Base-by-base conservation (phyloP, 164 flowering plant genomes). In the Magnolia kwangsiensis region DNA sequence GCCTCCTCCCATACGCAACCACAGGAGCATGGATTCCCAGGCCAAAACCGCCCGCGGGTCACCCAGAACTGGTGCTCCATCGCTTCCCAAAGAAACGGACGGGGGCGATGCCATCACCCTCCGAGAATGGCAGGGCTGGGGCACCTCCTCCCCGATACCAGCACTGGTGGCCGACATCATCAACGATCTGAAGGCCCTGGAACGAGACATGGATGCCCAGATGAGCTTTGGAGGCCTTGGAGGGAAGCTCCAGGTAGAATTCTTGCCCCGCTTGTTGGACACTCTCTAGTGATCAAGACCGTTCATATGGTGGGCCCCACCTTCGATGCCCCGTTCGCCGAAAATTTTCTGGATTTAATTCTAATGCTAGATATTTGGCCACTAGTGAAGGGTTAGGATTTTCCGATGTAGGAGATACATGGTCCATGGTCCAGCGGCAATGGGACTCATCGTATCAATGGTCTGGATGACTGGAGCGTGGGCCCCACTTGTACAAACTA, bases 61-160 rank as follows among this genome's bases (percentile, higher is more conserved):
- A 24, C 31, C 71, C 50, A 2, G 68, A 3, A n/a, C 68, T 7
- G 6, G 29, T 65, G 21, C 68, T 16, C 66, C 20, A 4, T 63
- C 66, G 29, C 27, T 13, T 23, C 31, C 68, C 13, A 23, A 24
- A 14, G 37, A 65, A 63, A 77, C 27, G 18, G 75, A 61, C 20
- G 73, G 31, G 21, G 77, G 21, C 23, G 74, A 45, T 14, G 14
- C 29, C 9, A 80, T 84, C 31, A 78, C 78, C 31, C 49, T 83
- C 77, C 76, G 85, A 75, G 98, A 96, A 80, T 96, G 98, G 98
- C 92, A 87, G 81, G 85, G 83, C 31, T 96, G 98, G 97, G 99
- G 99, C 37, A 78, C 90, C 13, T 72, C 80, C 3, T 92, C 98
- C 37, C 89, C 88, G 8, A 20, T 93, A 1, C 99, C 98, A 0